phyloP scores from a whole-genome alignment of 495 filamentous ascomycete genomes.

The Daldinia bambusicola region DNA sequence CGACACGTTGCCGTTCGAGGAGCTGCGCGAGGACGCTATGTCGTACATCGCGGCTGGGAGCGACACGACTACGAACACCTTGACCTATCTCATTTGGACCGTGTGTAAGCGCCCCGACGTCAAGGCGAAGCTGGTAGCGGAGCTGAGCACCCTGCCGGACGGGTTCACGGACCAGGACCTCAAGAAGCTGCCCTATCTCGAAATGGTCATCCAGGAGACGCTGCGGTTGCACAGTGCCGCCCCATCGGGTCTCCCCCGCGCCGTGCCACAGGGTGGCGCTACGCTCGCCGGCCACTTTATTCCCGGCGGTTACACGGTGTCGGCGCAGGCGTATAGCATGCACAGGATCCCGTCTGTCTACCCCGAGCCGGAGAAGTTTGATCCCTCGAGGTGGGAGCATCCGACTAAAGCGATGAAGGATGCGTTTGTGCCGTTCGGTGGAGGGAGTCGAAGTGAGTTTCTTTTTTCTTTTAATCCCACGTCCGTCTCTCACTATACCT shows the following conservation, averaged over 20 bases:
- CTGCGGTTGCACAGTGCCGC: constrained; percentile 66
- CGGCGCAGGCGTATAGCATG: constrained; percentile 54
- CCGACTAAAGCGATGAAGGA: constrained; percentile 64
- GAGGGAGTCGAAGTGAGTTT: constrained; percentile 51
- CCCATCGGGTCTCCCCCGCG: constrained; percentile 49
- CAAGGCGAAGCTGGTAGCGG: constrained; percentile 51
- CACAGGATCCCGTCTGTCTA: constrained; percentile 52
- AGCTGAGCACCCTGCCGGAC: constrained; percentile 51
- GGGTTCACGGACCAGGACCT: constrained; percentile 53
- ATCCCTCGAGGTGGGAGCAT: constrained; percentile 47
- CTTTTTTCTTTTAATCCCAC: constrained; percentile 9
- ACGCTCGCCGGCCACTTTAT: constrained; percentile 37
- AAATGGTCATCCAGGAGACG: constrained; percentile 65
- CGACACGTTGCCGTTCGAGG: constrained; percentile 39
- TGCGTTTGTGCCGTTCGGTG: constrained; percentile 64
- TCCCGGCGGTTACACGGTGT: constrained; percentile 46
- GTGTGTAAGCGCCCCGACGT: constrained; percentile 48
- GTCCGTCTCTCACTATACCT: constrained; percentile 6
- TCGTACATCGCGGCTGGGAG: constrained; percentile 59
- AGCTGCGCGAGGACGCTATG: constrained; percentile 44
- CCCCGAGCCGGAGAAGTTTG: constrained; percentile 47
- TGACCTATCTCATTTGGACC: constrained; percentile 55
- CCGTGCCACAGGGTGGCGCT: constrained; percentile 42
- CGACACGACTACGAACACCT: constrained; percentile 61
- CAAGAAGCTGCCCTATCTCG: constrained; percentile 59